Percentiles rank a stretch among this genome's conserved stretches.
These are phyloP conservation scores for Plantago major DNA, from an alignment of 257 asterid genomes.

Conservation along the genomic window DNA sequence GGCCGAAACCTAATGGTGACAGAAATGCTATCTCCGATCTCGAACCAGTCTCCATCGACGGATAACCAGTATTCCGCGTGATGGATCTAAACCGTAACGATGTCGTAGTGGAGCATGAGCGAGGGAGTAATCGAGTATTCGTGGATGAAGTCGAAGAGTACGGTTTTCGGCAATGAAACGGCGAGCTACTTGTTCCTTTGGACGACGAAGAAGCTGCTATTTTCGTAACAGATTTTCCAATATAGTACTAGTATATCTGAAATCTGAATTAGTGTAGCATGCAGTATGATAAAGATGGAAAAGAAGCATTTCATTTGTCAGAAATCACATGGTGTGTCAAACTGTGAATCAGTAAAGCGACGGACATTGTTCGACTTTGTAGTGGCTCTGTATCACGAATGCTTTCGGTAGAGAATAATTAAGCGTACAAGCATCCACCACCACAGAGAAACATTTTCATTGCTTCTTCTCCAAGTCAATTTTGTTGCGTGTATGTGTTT, in stretches of 20 bases:
- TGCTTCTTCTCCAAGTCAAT: too few relatives aligned
- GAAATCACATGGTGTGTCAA: constrained; percentile 80
- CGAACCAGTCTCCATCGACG: constrained; percentile 47
- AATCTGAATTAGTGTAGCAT: background rate
- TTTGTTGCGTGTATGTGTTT: constrained; percentile 18
- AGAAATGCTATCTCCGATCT: constrained; percentile 89
- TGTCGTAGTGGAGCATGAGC: constrained; percentile 25
- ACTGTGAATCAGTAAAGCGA: constrained; percentile 31
- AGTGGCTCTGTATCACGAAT: too few relatives aligned
- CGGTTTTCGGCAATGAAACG: too few relatives aligned
- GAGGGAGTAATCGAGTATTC: constrained; percentile 38
- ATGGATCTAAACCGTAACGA: constrained; percentile 60
- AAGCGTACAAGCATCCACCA: too few relatives aligned
- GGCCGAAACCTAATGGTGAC: constrained; percentile 97
- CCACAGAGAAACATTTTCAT: too few relatives aligned
- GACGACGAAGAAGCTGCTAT: constrained; percentile 83
- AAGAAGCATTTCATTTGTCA: constrained; percentile 52
- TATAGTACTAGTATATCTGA: background rate
- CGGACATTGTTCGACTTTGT: constrained; percentile 30
- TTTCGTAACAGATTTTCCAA: constrained; percentile 10
- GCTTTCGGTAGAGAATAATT: too few relatives aligned
- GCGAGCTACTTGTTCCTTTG: constrained; percentile 77
- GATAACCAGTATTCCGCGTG: constrained; percentile 36
- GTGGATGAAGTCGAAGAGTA: constrained; percentile 84
- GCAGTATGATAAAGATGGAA: background rate